Base-by-base conservation (phyloP, 192 early-diverging fungal genomes). In the Coemansia sp. region DNA sequence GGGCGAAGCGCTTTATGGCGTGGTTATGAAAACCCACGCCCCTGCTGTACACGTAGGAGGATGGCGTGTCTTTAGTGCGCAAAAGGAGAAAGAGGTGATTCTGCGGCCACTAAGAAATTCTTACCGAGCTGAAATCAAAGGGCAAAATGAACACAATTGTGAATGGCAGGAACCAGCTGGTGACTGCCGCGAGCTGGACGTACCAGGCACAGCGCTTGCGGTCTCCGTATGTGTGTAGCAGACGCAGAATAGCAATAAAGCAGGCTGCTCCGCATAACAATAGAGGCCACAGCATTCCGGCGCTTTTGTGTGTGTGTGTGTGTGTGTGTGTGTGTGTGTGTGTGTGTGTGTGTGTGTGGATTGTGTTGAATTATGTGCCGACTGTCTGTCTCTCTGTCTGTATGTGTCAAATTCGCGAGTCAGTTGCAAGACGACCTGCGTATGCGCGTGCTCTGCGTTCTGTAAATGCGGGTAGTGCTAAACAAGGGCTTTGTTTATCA, bases 101-200 rank as follows among this genome's bases (percentile, higher is more conserved):
- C 8, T 28, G 22, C 22, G 22, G 17, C 18, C 8, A 56, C 11
- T 22, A 32, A 4, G 18, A 22, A 87, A 48, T 62, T 5, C 67
- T 76, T 81, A 83, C 81, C 66, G 92, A 93, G 52, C 92, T 88
- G 32, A 97, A 86, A 79, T 96, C 96, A 48, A 98, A 84, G 2
- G 95, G 95, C 45, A 98, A 84, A 22, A 98, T 88, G 34, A 98
- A 79, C 12, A 95, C 87, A 64, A 97, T 94, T 68, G 93, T 89
- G 83, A 98, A 94, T 8, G 96, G 94, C 65, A 96, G 89, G 71
- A 91, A 92, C 92, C 93, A 97, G 51, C 92, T 91, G 56, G 94
- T 68, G 70, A 89, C 88, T 4, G 89, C 81, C 15, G 89, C 86
- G 17, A 89, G 70, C 45, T 90, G 89, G 34, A 93, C 89, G 74